Conservation (phyloP, 2,329 filamentous ascomycete genomes). For the Clonostachys chloroleuca region DNA sequence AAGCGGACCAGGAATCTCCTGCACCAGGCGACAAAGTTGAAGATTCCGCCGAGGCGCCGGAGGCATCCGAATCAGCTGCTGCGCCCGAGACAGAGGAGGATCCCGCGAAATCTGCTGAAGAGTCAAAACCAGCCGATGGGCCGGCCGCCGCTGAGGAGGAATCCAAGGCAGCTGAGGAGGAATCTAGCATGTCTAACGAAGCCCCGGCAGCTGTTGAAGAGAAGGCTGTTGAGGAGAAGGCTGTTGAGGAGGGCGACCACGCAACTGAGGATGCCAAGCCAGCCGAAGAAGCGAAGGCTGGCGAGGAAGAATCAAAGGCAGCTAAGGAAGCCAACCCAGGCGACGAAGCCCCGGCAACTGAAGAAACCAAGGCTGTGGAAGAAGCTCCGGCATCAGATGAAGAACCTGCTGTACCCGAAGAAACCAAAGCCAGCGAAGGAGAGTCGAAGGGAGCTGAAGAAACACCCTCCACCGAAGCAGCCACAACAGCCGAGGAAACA, state of each 20-base stretch:
- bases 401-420: not conserved
- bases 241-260: slow-evolving; percentile 1
- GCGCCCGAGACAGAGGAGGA: not conserved
- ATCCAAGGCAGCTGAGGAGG: not conserved
- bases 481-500: not conserved
- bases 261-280: not conserved
- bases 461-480: not conserved
- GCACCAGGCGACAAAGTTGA: not conserved
- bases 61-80: not conserved
- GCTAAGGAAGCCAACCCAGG: not conserved
- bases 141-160: not conserved
- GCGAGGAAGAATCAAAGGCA: not conserved
- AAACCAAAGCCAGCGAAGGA: not conserved
- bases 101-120: not conserved
- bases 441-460: not conserved
- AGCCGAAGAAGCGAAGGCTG: not conserved
- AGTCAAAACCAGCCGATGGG: not conserved
- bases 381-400: not conserved
- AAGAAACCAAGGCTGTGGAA: not conserved
- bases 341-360: not conserved
- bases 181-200: slow-evolving; percentile 1
- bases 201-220: slow-evolving; percentile 1
- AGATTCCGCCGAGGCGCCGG: not conserved
- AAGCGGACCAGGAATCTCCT: not conserved
- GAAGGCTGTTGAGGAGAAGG: not conserved